Evolutionary conservation across 2,329 filamentous ascomycete genomes (phyloP).

Genomic region (Leptoxyphium fumago): DNA sequence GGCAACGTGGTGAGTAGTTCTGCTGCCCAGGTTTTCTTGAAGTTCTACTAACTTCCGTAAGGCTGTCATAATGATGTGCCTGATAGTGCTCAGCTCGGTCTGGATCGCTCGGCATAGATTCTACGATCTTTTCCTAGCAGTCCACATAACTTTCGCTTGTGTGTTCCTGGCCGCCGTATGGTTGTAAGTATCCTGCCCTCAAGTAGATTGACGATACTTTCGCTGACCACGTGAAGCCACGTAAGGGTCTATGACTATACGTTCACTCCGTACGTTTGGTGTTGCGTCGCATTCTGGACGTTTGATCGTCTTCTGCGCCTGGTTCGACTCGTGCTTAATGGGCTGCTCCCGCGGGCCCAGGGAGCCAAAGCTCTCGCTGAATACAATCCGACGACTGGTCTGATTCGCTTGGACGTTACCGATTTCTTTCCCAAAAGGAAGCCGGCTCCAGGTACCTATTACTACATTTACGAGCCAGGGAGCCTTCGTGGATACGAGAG

Average conservation of each 20-base stretch:
- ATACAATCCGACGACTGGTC: conserved; percentile 30
- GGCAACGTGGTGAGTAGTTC: conserved; percentile 29
- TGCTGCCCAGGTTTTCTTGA: not conserved
- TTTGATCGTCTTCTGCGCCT: conserved; percentile 35
- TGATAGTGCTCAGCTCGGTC: conserved; percentile 33
- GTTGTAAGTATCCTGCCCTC: conserved; percentile 27
- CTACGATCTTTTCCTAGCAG: conserved; percentile 38
- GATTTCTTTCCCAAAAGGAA: conserved; percentile 20
- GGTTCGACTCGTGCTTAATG: conserved; percentile 30
- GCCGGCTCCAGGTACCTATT: conserved; percentile 33
- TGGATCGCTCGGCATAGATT: conserved; percentile 37
- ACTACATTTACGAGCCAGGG: conserved; percentile 34
- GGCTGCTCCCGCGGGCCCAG: conserved; percentile 19
- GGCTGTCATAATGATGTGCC: conserved; percentile 29
- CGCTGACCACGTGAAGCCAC: conserved; percentile 21
- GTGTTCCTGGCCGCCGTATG: conserved; percentile 37
- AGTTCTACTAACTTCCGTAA: conserved; percentile 1
- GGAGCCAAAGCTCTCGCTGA: conserved; percentile 23
- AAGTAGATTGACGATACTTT: conserved; percentile 3
- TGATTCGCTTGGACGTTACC: conserved; percentile 33
- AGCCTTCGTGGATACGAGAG: conserved; percentile 33
- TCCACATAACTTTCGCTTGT: conserved; percentile 39
- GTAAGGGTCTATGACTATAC: conserved; percentile 38
- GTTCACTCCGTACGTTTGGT: conserved; percentile 37
- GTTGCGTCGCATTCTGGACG: conserved; percentile 35